Percentiles rank a stretch among this genome's conserved stretches.
phyloP scores from a whole-genome alignment of 2,329 filamentous ascomycete genomes.

The Teratosphaeria nubilosa region DNA sequence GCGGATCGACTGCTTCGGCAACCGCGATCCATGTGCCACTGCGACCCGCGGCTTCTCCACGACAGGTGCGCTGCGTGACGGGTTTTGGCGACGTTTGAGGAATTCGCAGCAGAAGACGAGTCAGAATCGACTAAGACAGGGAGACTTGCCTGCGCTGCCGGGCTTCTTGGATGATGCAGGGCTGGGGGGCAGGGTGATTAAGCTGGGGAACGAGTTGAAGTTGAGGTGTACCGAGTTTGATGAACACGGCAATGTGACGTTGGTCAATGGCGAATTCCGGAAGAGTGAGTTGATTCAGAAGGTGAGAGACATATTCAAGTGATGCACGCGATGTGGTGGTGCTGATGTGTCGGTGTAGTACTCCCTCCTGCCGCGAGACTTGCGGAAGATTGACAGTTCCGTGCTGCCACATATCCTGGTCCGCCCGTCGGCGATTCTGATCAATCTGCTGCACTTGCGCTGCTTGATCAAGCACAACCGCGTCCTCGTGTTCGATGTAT shows the following conservation, averaged over 20 bases:
- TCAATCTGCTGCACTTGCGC: constrained; percentile 92
- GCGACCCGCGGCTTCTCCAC: constrained; percentile 11
- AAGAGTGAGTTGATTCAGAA: constrained; percentile 96
- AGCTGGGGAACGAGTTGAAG: constrained; percentile 73
- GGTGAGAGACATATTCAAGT: constrained; percentile 13
- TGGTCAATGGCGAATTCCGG: constrained; percentile 92
- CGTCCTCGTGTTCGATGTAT: constrained; percentile 90
- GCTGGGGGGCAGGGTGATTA: constrained; percentile 57
- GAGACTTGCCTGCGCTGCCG: constrained; percentile 46
- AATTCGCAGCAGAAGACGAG: constrained; percentile 6
- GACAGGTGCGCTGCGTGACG: constrained; percentile 9
- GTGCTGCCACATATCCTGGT: constrained; percentile 92
- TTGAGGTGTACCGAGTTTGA: constrained; percentile 93
- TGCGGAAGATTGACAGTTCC: constrained; percentile 95
- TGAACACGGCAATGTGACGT: constrained; percentile 78
- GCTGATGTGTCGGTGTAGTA: constrained; percentile 50
- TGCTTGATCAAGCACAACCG: constrained; percentile 92
- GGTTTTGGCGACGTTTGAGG: constrained; percentile 19
- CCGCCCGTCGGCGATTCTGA: constrained; percentile 81
- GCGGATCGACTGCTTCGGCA: constrained; percentile 4
- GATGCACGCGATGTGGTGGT: not conserved
- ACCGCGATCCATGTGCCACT: constrained; percentile 11
- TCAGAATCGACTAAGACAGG: constrained; percentile 35
- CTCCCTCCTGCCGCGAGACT: constrained; percentile 81
- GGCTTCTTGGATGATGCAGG: constrained; percentile 50